Conservation (phyloP, 176 grass and related monocot species). For the Aegilops speltoides region DNA sequence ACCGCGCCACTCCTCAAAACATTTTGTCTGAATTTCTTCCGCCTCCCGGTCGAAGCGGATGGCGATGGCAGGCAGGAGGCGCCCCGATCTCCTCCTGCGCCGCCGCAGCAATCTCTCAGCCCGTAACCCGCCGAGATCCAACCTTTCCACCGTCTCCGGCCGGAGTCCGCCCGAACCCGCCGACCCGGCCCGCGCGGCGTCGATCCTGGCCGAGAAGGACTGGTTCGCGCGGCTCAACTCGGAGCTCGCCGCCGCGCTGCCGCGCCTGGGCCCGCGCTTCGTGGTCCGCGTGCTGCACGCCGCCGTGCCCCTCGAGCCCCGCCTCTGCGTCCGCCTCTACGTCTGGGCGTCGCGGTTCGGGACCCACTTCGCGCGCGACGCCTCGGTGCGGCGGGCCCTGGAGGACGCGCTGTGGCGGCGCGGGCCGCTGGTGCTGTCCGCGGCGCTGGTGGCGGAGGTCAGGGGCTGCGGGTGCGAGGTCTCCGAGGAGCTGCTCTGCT, state of each 20-base stretch:
- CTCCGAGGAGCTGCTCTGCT: slow-evolving; percentile 69
- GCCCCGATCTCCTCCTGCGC: slow-evolving; percentile 18
- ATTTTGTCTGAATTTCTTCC: background rate
- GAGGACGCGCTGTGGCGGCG: slow-evolving; percentile 58
- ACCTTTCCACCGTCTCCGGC: background rate
- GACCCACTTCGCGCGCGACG: slow-evolving; percentile 49
- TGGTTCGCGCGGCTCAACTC: slow-evolving; percentile 60
- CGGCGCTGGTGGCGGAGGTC: slow-evolving; percentile 54
- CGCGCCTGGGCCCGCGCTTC: slow-evolving; percentile 38
- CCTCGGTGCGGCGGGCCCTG: slow-evolving; percentile 53
- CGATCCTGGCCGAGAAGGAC: slow-evolving; percentile 45
- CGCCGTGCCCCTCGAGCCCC: slow-evolving; percentile 34
- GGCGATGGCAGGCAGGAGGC: slow-evolving; percentile 25
- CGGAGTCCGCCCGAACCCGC: background rate
- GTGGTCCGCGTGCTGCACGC: slow-evolving; percentile 49
- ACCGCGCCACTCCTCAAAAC: background rate
- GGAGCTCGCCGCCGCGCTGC: slow-evolving; percentile 40
- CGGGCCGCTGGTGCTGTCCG: slow-evolving; percentile 66
- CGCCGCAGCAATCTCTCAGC: background rate
- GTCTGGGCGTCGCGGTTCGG: slow-evolving; percentile 73
- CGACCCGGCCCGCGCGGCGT: slow-evolving; percentile 45
- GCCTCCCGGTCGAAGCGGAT: background rate
- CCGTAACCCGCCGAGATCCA: slow-evolving; percentile 8
- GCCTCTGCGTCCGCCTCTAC: slow-evolving; percentile 61
- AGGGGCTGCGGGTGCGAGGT: slow-evolving; percentile 52